phyloP scores from a whole-genome alignment of 148 eudicot genomes.

The Vaccinium vitisidaea region DNA sequence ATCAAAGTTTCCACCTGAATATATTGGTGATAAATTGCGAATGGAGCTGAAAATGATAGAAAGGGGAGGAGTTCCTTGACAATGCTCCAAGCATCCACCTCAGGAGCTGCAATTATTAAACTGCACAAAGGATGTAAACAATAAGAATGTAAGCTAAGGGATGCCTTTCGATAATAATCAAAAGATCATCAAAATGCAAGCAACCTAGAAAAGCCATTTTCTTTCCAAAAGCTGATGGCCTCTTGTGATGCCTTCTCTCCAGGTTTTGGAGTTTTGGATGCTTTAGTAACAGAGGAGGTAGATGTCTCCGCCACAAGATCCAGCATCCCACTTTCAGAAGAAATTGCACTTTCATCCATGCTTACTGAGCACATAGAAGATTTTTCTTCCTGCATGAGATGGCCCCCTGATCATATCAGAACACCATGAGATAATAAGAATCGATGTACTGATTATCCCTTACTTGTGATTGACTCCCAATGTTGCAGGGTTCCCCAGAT shows the following conservation, averaged over 20 bases:
- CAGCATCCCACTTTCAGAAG: conserved; percentile 29
- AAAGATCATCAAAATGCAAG: not conserved
- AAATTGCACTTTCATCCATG: conserved; percentile 36
- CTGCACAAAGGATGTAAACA: conserved; percentile 39
- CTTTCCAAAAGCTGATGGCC: conserved; percentile 69
- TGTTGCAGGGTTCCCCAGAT: conserved; percentile 22
- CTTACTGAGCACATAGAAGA: conserved; percentile 19
- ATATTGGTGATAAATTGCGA: conserved; percentile 89
- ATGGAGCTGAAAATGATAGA: conserved; percentile 80
- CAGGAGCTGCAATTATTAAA: conserved; percentile 79
- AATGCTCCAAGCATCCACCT: conserved; percentile 76
- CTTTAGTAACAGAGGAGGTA: conserved; percentile 29
- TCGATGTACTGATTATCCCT: not conserved
- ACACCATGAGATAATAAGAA: not conserved
- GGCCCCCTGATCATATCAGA: conserved; percentile 4
- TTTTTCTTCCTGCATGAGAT: conserved; percentile 43
- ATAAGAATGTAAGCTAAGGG: not conserved
- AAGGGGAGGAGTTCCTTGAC: conserved; percentile 74
- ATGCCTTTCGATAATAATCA: not conserved
- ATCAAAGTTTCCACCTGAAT: conserved; percentile 53
- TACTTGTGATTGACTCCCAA: conserved; percentile 24
- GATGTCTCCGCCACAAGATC: conserved; percentile 30
- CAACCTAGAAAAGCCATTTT: conserved; percentile 89
- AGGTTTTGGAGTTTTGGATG: conserved; percentile 52
- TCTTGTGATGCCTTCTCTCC: conserved; percentile 75